Base-by-base conservation (phyloP, 441 rosid genomes). In the Lepidium campestre region DNA sequence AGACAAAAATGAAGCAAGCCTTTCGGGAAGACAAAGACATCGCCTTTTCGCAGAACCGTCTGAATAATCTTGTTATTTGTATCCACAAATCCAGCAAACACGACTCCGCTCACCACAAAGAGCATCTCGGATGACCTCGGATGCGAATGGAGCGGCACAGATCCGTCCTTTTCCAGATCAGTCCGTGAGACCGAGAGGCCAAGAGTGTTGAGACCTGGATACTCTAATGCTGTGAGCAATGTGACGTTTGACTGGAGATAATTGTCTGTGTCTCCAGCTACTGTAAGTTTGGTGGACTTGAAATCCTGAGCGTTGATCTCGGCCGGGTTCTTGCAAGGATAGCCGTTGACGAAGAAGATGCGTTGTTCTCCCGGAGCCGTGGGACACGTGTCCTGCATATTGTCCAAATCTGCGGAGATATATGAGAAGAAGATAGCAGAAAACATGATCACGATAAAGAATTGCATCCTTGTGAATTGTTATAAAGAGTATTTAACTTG, bases 181-280 rank as follows among this genome's bases (percentile, higher is more conserved):
- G 85, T 84, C 44, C 97, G 78, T 7, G 91, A 88, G 3, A 86
- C 58, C 0, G 96, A 82, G 54, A 93, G 84, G 68, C 98, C 87
- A 0, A 86, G 88, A 3, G 98, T 90, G 74, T 93, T 93, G 53
- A 93, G 82, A 15, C 98, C 98, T 29, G 91, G 86, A 70, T 79
- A 85, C 39, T 87, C 97, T 4, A 34, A 57, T 0, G 97, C 98
- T 1, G 87, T 84, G 62, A 75, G 70, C 23, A 87, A 47, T 57
- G 65, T 83, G 13, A 78, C 57, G 1, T 84, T 63, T 6, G 94
- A 88, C 31, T 69, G 73, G 12, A n/a, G 39, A 23, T 75, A 82
- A 72, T 84, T 85, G 75, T 85, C 83, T 0, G 91, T 93, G 62
- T 88, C 79, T 7, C 97, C 97, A 0, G 81, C 34, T 4, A 14